These are phyloP conservation scores for Apophysomyces sp. DNA, from an alignment of 371 early-diverging fungal genomes.

Conservation along the genomic window DNA sequence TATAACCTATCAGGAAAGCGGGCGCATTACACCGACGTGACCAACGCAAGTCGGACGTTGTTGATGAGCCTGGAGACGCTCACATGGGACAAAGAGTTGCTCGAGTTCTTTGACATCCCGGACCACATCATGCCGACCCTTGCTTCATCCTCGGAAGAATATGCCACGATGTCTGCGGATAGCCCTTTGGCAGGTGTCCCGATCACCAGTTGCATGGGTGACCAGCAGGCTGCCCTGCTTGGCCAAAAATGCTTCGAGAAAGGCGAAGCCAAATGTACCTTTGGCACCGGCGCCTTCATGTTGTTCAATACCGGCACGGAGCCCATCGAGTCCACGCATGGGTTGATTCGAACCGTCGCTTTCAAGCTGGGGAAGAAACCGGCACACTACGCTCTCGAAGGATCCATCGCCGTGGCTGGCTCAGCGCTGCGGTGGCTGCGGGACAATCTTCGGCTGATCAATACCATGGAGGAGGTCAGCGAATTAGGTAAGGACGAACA, in stretches of 20 bases:
- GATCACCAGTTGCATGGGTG: constrained; percentile 81
- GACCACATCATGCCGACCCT: constrained; percentile 69
- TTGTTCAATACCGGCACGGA: constrained; percentile 86
- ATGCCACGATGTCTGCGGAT: constrained; percentile 55
- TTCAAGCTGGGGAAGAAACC: constrained; percentile 77
- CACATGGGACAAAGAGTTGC: constrained; percentile 72
- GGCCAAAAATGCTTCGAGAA: constrained; percentile 92
- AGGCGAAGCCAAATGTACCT: constrained; percentile 63
- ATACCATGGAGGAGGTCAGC: constrained; percentile 65
- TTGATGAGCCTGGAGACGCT: constrained; percentile 79
- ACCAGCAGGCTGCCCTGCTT: constrained; percentile 92
- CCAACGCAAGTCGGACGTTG: constrained; percentile 90
- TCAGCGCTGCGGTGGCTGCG: constrained; percentile 90
- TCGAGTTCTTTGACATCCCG: constrained; percentile 70
- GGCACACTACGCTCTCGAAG: constrained; percentile 86
- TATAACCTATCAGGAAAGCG: constrained; percentile 78
- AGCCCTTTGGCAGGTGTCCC: constrained; percentile 62
- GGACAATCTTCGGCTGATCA: constrained; percentile 77
- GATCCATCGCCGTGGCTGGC: constrained; percentile 89
- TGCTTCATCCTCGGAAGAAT: constrained; percentile 75
- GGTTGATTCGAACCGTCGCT: constrained; percentile 85
- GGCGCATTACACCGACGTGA: constrained; percentile 81
- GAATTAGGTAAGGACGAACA: constrained; percentile 6
- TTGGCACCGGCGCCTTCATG: constrained; percentile 95
- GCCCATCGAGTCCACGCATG: constrained; percentile 72